These are phyloP conservation scores for Rhizopus sp. DNA, from an alignment of 371 early-diverging fungal genomes.

Conservation along the genomic window DNA sequence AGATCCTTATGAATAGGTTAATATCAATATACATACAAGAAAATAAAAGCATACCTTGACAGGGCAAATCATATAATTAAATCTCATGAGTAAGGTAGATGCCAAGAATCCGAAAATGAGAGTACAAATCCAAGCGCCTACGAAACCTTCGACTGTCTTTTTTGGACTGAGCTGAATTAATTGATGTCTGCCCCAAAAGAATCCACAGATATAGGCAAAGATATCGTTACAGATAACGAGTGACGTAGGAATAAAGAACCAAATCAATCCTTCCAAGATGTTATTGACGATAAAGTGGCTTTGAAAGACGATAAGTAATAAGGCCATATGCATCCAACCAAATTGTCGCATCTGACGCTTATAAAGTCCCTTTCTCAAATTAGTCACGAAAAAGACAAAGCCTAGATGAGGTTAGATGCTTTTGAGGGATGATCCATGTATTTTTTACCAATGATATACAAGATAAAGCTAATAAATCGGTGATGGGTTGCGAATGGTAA, in stretches of 20 bases:
- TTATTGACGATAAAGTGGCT: conserved; percentile 96
- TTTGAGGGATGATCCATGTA: background rate
- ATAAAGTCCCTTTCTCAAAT: conserved; percentile 89
- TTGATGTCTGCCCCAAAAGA: conserved; percentile 92
- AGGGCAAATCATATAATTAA: conserved; percentile 88
- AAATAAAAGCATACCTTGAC: conserved; percentile 39
- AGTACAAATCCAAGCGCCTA: conserved; percentile 93
- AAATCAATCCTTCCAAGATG: conserved; percentile 96
- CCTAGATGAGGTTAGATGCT: conserved; percentile 44
- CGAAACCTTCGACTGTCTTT: conserved; percentile 99
- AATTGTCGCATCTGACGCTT: conserved; percentile 93
- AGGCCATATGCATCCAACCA: conserved; percentile 95
- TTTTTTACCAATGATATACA: conserved; percentile 82
- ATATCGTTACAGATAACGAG: conserved; percentile 98
- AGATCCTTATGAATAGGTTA: conserved; percentile 23
- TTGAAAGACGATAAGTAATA: conserved; percentile 87
- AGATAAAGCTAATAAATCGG: conserved; percentile 90
- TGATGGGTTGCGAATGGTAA: conserved; percentile 91
- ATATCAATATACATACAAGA: background rate
- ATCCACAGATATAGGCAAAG: conserved; percentile 96
- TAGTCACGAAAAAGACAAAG: conserved; percentile 93
- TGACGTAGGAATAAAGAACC: conserved; percentile 89
- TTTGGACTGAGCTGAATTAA: conserved; percentile 97
- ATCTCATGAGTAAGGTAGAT: conserved; percentile 53
- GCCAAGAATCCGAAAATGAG: conserved; percentile 85